Conservation (phyloP, 1,284 basidiomycete genomes). For the Vanrija sp. region DNA sequence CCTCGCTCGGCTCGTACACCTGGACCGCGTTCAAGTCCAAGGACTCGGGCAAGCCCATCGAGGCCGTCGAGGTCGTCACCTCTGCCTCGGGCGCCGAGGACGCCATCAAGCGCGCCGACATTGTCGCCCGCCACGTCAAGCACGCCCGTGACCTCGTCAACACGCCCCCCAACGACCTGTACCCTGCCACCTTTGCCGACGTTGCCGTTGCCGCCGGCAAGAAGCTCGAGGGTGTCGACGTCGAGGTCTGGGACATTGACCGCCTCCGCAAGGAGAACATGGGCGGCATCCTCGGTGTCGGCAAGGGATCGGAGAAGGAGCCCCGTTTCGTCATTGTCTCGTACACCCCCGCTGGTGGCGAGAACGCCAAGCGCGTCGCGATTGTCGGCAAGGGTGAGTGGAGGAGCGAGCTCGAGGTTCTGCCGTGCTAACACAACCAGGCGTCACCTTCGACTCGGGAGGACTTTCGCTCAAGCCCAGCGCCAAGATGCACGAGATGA, state of each 20-base stretch:
- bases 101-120: constrained; percentile 7
- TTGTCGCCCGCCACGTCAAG: constrained; percentile 14
- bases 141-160: constrained; percentile 12
- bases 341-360: constrained; percentile 7
- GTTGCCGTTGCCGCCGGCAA: constrained; percentile 1
- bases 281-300: constrained; percentile 14
- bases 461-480: constrained; percentile 17
- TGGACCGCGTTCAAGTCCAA: constrained; percentile 19
- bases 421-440: no score
- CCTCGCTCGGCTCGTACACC: constrained; percentile 15
- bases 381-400: constrained; percentile 15
- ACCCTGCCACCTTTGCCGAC: constrained; percentile 11
- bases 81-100: not conserved
- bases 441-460: constrained; percentile 19
- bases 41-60: constrained; percentile 9
- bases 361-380: constrained; percentile 11
- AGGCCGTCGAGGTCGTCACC: constrained; percentile 7
- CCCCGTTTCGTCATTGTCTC: constrained; percentile 15
- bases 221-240: constrained; percentile 5
- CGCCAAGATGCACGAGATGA: constrained; percentile 19
- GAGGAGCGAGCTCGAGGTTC: no score
- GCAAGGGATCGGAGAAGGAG: constrained; percentile 8
- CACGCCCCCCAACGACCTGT: constrained; percentile 14
- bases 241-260: constrained; percentile 19
- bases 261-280: constrained; percentile 4